Conservation (phyloP, 768 basidiomycete genomes). For the Boletus huronensis region DNA sequence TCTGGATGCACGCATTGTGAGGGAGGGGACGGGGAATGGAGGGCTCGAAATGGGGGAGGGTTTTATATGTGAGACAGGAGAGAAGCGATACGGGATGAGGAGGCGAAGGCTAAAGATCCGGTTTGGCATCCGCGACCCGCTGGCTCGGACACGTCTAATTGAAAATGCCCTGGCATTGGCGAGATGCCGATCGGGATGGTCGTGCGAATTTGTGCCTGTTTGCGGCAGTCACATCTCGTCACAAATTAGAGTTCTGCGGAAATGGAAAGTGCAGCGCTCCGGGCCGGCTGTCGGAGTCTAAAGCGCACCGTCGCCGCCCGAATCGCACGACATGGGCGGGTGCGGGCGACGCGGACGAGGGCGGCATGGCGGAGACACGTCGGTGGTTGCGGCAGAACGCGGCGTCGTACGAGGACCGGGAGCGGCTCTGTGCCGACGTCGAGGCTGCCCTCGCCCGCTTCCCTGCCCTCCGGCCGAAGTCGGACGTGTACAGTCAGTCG, state of each 20-base stretch:
- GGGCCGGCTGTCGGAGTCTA: slow-evolving; percentile 5
- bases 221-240: slow-evolving; percentile 10
- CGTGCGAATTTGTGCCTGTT: slow-evolving; percentile 20
- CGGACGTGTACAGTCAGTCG: slow-evolving; percentile 70
- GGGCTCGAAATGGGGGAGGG: slow-evolving; percentile 7
- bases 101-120: slow-evolving; percentile 48
- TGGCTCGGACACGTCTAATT: slow-evolving; percentile 29
- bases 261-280: slow-evolving; percentile 39
- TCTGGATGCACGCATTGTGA: slow-evolving; percentile 27
- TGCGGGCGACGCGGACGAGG: neutral
- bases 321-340: neutral
- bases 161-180: slow-evolving; percentile 30
- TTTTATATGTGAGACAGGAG: slow-evolving; percentile 36
- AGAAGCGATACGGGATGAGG: slow-evolving; percentile 20
- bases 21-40: slow-evolving; percentile 5
- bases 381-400: slow-evolving; percentile 68
- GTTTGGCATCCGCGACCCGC: slow-evolving; percentile 25
- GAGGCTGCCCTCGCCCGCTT: slow-evolving; percentile 54
- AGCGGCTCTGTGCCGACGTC: slow-evolving; percentile 62
- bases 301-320: slow-evolving; percentile 5
- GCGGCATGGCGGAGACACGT: slow-evolving; percentile 19
- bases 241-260: slow-evolving; percentile 30
- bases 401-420: slow-evolving; percentile 49
- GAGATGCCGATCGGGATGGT: slow-evolving; percentile 29
- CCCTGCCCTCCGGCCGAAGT: slow-evolving; percentile 66